phyloP scores from a whole-genome alignment of 2,329 filamentous ascomycete genomes.

The Exserohilum rostratum region DNA sequence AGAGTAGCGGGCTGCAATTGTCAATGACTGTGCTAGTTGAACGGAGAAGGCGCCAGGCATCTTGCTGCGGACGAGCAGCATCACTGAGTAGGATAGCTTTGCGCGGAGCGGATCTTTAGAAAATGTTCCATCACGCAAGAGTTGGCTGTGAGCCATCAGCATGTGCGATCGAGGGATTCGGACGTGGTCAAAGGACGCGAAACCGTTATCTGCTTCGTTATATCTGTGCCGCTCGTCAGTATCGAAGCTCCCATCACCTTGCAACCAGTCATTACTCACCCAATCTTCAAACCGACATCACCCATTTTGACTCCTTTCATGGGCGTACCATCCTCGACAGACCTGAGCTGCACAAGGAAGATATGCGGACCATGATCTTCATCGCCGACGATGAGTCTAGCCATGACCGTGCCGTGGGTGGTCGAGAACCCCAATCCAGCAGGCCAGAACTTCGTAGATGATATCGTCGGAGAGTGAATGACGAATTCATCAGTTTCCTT shows the following conservation, averaged over 20 bases:
- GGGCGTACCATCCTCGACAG: conserved; percentile 51
- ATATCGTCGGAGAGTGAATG: conserved; percentile 56
- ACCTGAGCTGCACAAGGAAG: conserved; percentile 58
- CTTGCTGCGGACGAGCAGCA: conserved; percentile 53
- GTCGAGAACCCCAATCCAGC: conserved; percentile 23
- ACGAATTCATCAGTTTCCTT: conserved; percentile 51
- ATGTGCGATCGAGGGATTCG: conserved; percentile 55
- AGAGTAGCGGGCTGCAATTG: conserved; percentile 57
- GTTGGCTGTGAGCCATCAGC: conserved; percentile 54
- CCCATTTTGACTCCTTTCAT: conserved; percentile 56
- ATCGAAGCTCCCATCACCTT: conserved; percentile 22
- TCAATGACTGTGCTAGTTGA: conserved; percentile 58
- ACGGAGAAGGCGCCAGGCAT: conserved; percentile 54
- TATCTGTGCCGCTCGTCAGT: conserved; percentile 40
- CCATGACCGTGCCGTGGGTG: conserved; percentile 52
- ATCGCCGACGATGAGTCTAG: conserved; percentile 52
- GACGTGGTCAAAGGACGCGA: conserved; percentile 56
- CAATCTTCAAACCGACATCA: conserved; percentile 57
- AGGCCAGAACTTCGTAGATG: conserved; percentile 30
- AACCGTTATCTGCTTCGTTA: conserved; percentile 57
- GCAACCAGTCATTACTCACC: neutral
- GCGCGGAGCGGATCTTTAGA: conserved; percentile 51
- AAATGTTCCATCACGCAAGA: conserved; percentile 53
- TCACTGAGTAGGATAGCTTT: conserved; percentile 55
- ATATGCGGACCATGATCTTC: conserved; percentile 53